A percentile compares a stretch with the other conserved stretches of the same genome.
These are phyloP conservation scores for Paraphaeosphaeria minitans DNA, from an alignment of 2,329 filamentous ascomycete genomes.

Conservation along the genomic window DNA sequence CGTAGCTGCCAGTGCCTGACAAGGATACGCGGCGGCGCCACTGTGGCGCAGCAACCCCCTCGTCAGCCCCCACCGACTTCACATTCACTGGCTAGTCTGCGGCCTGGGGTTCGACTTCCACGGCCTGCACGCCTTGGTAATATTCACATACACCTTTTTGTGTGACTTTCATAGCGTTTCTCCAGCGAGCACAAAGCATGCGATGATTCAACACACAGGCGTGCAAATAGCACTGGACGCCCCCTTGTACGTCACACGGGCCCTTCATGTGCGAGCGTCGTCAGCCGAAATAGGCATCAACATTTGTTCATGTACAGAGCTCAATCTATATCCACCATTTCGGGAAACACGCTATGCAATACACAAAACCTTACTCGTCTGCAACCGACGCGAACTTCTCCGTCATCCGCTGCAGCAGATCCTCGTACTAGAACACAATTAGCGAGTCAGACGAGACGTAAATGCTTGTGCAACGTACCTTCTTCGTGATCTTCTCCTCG, in stretches of 20 bases:
- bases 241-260: slow-evolving; percentile 22
- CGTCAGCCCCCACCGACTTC: background rate
- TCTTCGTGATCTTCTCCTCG: slow-evolving; percentile 79
- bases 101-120: background rate
- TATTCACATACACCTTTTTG: background rate
- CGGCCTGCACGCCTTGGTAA: background rate
- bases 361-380: slow-evolving; percentile 75
- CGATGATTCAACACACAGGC: background rate
- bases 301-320: slow-evolving; percentile 32
- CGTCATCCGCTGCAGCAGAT: slow-evolving; percentile 85
- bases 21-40: slow-evolving; percentile 4
- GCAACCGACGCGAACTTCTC: slow-evolving; percentile 97
- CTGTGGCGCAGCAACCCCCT: slow-evolving; percentile 1
- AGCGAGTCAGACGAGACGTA: slow-evolving; percentile 33
- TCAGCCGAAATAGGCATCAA: slow-evolving; percentile 43
- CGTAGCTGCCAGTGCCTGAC: slow-evolving; percentile 9
- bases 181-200: background rate
- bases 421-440: slow-evolving; percentile 75
- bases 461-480: slow-evolving; percentile 60
- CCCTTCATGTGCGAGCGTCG: slow-evolving; percentile 39
- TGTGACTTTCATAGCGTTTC: background rate
- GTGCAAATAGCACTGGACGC: background rate
- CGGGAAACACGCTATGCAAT: slow-evolving; percentile 34
- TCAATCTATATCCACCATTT: slow-evolving; percentile 31
- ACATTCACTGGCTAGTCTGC: background rate